Evolutionary conservation across 768 basidiomycete species (phyloP).

Genomic region (Psilocybe cubensis): DNA sequence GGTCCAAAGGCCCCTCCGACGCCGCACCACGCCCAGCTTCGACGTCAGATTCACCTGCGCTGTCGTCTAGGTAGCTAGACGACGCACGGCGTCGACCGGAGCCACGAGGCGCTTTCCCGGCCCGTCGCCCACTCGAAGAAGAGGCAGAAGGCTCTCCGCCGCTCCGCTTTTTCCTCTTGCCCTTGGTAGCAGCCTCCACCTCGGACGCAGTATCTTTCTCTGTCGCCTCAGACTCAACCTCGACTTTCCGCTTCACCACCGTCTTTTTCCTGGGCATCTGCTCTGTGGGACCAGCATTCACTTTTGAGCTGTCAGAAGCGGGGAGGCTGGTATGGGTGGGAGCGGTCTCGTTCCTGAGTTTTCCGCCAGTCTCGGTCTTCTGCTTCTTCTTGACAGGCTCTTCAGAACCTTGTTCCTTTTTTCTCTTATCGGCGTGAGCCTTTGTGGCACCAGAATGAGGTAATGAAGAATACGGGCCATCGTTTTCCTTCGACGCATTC

Average conservation of each 20-base stretch:
- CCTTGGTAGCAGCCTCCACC: constrained; percentile 1
- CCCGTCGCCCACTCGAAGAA: not conserved
- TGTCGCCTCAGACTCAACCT: constrained; percentile 13
- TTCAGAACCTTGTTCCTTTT: constrained; percentile 10
- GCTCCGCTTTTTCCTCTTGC: constrained; percentile 26
- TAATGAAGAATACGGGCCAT: not conserved
- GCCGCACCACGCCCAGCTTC: not conserved
- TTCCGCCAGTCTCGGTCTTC: constrained; percentile 19
- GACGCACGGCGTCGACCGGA: not conserved
- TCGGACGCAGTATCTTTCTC: not conserved
- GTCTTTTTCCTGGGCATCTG: constrained; percentile 11
- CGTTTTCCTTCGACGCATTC: constrained; percentile 12
- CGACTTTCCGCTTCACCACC: constrained; percentile 16
- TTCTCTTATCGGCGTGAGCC: constrained; percentile 10
- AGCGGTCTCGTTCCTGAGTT: constrained; percentile 5
- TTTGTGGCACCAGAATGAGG: not conserved
- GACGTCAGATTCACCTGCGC: not conserved
- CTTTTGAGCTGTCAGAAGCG: constrained; percentile 5
- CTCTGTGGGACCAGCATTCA: constrained; percentile 1
- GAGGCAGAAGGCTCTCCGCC: constrained; percentile 3
- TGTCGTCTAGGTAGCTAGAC: not conserved
- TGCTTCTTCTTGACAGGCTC: constrained; percentile 26
- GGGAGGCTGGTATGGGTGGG: too few relatives aligned
- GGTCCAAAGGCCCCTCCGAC: constrained; percentile 14
- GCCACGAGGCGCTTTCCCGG: not conserved